phyloP scores from a whole-genome alignment of 106 monocot genomes.

The Alisma plantagoaquatica region DNA sequence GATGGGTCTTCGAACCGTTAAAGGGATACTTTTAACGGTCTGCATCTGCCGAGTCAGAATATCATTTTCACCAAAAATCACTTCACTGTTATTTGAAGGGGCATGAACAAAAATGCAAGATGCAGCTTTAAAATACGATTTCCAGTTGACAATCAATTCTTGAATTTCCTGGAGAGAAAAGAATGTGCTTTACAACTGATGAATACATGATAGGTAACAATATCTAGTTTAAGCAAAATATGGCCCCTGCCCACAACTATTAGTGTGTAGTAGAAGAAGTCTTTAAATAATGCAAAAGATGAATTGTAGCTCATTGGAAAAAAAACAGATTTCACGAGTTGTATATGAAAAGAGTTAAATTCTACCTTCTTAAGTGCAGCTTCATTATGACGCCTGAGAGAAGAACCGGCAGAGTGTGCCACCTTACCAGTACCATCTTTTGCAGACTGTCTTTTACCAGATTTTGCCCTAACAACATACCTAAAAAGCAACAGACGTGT shows the following conservation, averaged over 20 bases:
- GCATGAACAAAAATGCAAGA: conserved; percentile 50
- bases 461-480: conserved; percentile 81
- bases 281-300: too few relatives aligned
- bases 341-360: not conserved
- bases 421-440: conserved; percentile 88
- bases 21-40: conserved; percentile 46
- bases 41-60: conserved; percentile 12
- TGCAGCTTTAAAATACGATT: conserved; percentile 53
- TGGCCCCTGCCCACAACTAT: too few relatives aligned
- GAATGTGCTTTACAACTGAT: too few relatives aligned
- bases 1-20: conserved; percentile 75
- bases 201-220: too few relatives aligned
- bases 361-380: conserved; percentile 79
- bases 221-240: too few relatives aligned
- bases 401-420: conserved; percentile 86
- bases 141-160: conserved; percentile 73
- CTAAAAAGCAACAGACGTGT: conserved; percentile 24
- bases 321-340: not conserved
- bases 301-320: too few relatives aligned
- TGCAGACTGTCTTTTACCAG: conserved; percentile 86
- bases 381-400: conserved; percentile 93
- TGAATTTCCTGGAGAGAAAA: conserved; percentile 72
- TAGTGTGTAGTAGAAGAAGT: too few relatives aligned
- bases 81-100: conserved; percentile 62
- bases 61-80: conserved; percentile 70